Conservation (phyloP, 2,329 filamentous ascomycete species). For the Fusarium sulawesiense region DNA sequence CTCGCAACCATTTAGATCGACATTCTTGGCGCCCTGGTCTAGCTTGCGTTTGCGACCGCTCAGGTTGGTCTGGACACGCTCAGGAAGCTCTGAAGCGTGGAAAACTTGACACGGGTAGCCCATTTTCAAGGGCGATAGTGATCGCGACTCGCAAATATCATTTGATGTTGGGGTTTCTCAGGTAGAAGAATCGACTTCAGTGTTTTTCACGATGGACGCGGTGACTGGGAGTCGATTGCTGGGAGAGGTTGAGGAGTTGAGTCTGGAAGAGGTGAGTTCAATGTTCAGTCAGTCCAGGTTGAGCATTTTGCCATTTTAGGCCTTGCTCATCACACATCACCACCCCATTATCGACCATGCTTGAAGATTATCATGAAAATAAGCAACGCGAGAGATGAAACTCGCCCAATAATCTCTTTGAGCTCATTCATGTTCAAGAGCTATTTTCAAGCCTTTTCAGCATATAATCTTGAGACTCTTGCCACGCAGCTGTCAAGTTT, state of each 20-base stretch:
- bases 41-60: slow-evolving; percentile 66
- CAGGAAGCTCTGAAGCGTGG: slow-evolving; percentile 62
- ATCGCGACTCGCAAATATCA: background rate
- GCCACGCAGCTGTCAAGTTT: background rate
- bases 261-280: slow-evolving; percentile 67
- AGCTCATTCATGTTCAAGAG: no score
- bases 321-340: background rate
- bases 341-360: slow-evolving; percentile 30
- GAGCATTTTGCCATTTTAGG: slow-evolving; percentile 23
- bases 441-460: background rate
- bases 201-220: slow-evolving; percentile 50
- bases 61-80: slow-evolving; percentile 60
- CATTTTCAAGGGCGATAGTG: slow-evolving; percentile 55
- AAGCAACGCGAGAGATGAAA: background rate
- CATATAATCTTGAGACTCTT: background rate
- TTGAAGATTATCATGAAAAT: background rate
- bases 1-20: slow-evolving; percentile 67
- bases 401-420: background rate
- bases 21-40: slow-evolving; percentile 50
- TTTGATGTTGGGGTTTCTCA: background rate
- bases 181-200: background rate
- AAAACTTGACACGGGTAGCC: slow-evolving; percentile 68
- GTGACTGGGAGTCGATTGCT: slow-evolving; percentile 62
- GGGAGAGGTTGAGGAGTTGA: slow-evolving; percentile 66
- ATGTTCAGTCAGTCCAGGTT: slow-evolving; percentile 11